Conservation (phyloP, 352 stramenopile genomes). For the Globisporangium abappressorium region DNA sequence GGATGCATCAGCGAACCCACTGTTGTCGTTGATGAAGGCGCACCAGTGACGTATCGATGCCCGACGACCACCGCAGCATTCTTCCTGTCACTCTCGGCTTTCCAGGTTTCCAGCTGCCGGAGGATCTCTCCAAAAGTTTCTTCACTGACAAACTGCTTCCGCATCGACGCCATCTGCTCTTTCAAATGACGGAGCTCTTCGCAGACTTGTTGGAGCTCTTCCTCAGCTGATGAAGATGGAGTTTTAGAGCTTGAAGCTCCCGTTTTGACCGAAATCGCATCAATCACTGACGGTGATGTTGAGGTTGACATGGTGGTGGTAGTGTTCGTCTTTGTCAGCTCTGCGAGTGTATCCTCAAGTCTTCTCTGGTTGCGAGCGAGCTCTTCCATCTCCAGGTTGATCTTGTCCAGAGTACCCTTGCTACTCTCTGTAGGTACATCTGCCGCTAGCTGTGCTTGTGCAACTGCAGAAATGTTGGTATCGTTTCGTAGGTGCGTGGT, state of each 20-base stretch:
- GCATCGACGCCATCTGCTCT: conserved; percentile 36
- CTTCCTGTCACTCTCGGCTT: conserved; percentile 24
- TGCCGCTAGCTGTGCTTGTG: conserved; percentile 22
- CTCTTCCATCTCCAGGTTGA: conserved; percentile 38
- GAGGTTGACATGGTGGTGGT: neutral
- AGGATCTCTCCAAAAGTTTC: conserved; percentile 34
- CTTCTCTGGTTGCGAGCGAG: conserved; percentile 42
- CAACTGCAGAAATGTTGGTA: conserved; percentile 17
- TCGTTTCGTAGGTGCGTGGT: conserved; percentile 43
- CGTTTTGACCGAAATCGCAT: neutral
- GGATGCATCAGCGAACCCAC: conserved; percentile 17
- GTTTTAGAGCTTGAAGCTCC: neutral
- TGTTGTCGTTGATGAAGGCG: conserved; percentile 12
- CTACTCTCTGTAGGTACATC: conserved; percentile 16
- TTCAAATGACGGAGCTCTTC: conserved; percentile 41
- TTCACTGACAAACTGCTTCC: conserved; percentile 50
- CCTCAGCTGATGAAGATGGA: neutral
- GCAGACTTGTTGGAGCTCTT: conserved; percentile 17
- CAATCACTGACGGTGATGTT: neutral
- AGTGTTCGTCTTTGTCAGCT: conserved; percentile 14
- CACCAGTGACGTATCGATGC: conserved; percentile 25
- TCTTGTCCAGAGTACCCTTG: neutral
- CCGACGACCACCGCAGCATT: conserved; percentile 26
- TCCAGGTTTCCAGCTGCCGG: conserved; percentile 38
- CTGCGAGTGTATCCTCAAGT: conserved; percentile 27